Evolutionary conservation across 1,284 basidiomycete genomes (phyloP), one percentile per base, ranked within the genome.

Genomic region (Malassezia dermatis): DNA sequence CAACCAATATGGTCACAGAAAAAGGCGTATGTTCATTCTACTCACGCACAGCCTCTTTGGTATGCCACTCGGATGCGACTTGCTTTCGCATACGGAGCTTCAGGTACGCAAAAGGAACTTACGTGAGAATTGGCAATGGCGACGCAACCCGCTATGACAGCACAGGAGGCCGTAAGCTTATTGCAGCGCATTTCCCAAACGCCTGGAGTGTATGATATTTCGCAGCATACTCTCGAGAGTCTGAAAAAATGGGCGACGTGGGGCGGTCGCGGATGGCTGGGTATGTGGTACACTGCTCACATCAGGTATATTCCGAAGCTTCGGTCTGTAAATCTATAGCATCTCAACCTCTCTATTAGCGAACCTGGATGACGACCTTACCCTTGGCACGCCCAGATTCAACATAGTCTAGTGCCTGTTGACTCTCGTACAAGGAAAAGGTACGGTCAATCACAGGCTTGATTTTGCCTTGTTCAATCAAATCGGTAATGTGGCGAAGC

Each of bases 261-360:
- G 55, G 55, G 55, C 12, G 55, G 55, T 5, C 49, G 50, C 8
- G 55, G 55, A 30, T 57, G 55, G 55, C 40, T 57, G 13, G 55
- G 55, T 57, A 48, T 37, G 48, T 50, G 10, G n/a, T 7, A 4
- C 15, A 4, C 19, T 1, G n/a, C 23, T 51, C 21, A 42, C 28
- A 2, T 7, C 26, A 51, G 54, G 54, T 24, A 56, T 56, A 13
- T 27, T 52, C 28, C 54, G 54, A 24, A 56, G 54, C 27, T 48
- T 17, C 24, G 41, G 41, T 26, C 24, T 51, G 13, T 51, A 37
- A 37, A 27, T 23, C 11, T 21, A 41, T 21, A 12, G 17, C 19
- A 26, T 11, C 11, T 28, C 3, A 8, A 3, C 23, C 17, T 35
- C 19, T n/a, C 24, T 43, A 27, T 8, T n/a, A 11, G 41, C 27